These are phyloP conservation scores for Anisodus acutangulus DNA, from an alignment of 257 asterid species.

Conservation along the genomic window DNA sequence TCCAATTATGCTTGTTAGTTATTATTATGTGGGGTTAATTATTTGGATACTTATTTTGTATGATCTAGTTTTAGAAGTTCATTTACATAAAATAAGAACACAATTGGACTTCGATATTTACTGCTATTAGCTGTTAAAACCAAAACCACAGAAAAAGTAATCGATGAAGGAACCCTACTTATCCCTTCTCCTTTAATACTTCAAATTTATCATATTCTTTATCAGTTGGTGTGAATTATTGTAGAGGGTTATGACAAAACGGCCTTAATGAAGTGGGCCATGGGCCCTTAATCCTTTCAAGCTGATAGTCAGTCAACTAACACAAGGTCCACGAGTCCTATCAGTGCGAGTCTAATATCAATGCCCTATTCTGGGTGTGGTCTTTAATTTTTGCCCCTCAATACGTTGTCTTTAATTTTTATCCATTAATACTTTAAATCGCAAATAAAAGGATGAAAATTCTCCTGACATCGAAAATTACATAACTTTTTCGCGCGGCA, in stretches of 20 bases:
- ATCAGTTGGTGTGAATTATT: neutral
- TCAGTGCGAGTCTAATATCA: no score
- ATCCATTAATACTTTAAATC: no score
- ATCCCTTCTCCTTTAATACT: neutral
- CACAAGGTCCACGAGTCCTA: neutral
- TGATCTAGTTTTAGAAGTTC: neutral
- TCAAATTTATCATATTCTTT: neutral
- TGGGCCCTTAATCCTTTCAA: neutral
- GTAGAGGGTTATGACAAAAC: neutral
- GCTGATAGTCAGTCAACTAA: neutral
- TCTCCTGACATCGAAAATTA: no score
- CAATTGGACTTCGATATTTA: neutral
- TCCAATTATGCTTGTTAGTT: neutral
- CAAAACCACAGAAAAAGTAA: neutral
- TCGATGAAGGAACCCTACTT: neutral
- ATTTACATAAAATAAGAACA: no score
- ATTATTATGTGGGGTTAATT: neutral
- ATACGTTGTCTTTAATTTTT: no score
- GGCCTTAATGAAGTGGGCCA: conserved; percentile 22
- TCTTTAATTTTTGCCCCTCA: no score
- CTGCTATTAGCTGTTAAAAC: neutral
- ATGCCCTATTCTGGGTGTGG: no score
- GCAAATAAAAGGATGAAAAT: no score
- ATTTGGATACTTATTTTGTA: neutral
- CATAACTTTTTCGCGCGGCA: no score